Percentiles rank a stretch among this genome's conserved stretches.
Conservation (phyloP, 345 rosid genomes). For the Abelmoschus esculentus region DNA sequence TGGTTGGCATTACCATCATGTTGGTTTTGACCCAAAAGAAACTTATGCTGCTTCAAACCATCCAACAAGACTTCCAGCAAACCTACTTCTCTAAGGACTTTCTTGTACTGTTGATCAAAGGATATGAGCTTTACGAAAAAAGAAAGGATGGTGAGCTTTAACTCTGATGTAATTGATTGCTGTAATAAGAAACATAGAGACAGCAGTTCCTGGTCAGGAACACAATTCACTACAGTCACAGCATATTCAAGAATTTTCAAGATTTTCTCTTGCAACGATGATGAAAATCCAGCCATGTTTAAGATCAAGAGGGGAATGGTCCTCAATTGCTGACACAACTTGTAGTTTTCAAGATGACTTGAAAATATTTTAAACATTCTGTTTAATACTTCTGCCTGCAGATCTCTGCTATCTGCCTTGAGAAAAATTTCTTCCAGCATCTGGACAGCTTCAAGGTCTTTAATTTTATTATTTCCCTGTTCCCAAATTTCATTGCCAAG, state of each 20-base stretch:
- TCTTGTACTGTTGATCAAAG: not conserved
- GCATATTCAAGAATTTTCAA: not conserved
- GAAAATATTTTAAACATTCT: not conserved
- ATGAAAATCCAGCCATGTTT: not conserved
- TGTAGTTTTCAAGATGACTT: not conserved
- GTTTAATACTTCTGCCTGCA: not conserved
- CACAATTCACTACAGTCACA: not conserved
- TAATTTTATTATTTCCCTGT: not conserved
- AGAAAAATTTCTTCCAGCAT: not conserved
- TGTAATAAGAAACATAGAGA: not conserved
- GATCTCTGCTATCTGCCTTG: not conserved
- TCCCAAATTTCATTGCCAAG: constrained; percentile 24
- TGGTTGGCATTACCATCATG: not conserved
- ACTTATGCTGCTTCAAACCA: not conserved
- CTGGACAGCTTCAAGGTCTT: not conserved
- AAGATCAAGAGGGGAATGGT: not conserved
- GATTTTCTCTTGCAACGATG: not conserved
- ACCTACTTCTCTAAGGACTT: constrained; percentile 10
- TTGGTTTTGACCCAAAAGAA: not conserved
- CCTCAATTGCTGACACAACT: not conserved
- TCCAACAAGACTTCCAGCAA: not conserved
- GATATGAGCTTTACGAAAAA: not conserved
- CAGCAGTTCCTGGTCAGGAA: not conserved
- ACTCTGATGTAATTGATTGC: not conserved
- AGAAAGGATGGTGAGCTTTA: not conserved